Conservation (phyloP, 2,329 filamentous ascomycete genomes). For the Neurospora crassa region DNA sequence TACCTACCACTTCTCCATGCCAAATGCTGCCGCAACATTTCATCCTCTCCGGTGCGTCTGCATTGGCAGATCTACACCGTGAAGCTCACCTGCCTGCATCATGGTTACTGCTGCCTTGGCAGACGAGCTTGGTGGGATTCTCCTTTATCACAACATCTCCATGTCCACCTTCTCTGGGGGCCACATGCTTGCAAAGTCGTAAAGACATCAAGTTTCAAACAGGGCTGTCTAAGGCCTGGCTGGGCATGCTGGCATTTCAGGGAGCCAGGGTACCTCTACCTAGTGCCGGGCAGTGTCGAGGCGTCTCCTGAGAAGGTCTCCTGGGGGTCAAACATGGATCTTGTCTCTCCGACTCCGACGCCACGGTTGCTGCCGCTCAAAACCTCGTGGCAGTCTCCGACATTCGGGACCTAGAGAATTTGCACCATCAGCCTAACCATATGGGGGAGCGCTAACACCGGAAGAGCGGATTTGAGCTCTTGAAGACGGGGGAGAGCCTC, state of each 20-base stretch:
- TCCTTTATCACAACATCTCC: neutral
- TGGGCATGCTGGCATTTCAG: neutral
- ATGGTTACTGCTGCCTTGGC: neutral
- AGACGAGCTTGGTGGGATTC: neutral
- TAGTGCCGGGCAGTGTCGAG: too few relatives aligned
- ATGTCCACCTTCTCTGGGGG: neutral
- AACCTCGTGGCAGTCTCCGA: neutral
- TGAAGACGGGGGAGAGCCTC: neutral
- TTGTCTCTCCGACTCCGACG: neutral
- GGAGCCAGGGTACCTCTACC: neutral
- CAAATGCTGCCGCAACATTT: neutral
- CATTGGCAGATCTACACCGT: neutral
- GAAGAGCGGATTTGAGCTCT: neutral
- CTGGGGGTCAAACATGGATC: neutral
- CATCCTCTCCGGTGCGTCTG: neutral
- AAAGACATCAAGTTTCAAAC: neutral
- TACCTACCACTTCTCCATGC: neutral
- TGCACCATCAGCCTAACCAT: neutral
- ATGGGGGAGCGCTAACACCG: neutral
- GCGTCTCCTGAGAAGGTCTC: neutral
- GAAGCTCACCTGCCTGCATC: neutral
- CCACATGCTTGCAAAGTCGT: neutral
- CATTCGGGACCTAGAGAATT: neutral
- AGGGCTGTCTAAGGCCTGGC: neutral
- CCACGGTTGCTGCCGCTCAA: neutral